Percentiles rank a stretch among this genome's conserved stretches.
These are phyloP conservation scores for Penicillium samsonianum DNA, from an alignment of 495 filamentous ascomycete genomes.

Conservation along the genomic window DNA sequence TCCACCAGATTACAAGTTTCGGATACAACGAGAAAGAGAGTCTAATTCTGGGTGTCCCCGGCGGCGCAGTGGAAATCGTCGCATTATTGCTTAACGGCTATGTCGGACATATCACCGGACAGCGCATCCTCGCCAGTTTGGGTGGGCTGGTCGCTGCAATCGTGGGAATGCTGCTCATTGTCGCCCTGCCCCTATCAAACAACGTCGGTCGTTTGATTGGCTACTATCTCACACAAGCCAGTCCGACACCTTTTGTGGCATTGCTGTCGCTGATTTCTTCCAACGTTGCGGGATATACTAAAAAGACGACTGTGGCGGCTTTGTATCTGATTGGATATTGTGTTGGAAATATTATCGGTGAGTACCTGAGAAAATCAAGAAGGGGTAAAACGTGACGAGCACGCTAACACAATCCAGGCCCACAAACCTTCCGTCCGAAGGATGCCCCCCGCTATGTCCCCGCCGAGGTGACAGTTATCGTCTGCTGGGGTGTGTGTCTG, in stretches of 20 bases:
- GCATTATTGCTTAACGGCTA: slow-evolving; percentile 59
- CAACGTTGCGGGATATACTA: slow-evolving; percentile 71
- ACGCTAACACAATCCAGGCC: slow-evolving; percentile 32
- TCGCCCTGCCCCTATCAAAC: slow-evolving; percentile 61
- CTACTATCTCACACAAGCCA: slow-evolving; percentile 64
- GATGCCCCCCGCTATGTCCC: slow-evolving; percentile 65
- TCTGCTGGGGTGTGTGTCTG: slow-evolving; percentile 60
- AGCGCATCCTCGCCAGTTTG: slow-evolving; percentile 53
- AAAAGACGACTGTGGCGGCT: slow-evolving; percentile 70
- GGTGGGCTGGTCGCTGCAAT: slow-evolving; percentile 41
- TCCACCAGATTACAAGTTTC: slow-evolving; percentile 42
- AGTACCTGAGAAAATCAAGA: slow-evolving; percentile 24
- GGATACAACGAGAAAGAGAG: slow-evolving; percentile 59
- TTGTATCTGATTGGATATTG: slow-evolving; percentile 69
- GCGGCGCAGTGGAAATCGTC: slow-evolving; percentile 66
- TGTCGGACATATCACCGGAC: slow-evolving; percentile 57
- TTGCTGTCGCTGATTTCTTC: slow-evolving; percentile 55
- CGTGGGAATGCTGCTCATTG: slow-evolving; percentile 64
- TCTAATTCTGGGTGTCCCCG: slow-evolving; percentile 66
- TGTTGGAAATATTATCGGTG: slow-evolving; percentile 46
- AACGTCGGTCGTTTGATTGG: slow-evolving; percentile 60
- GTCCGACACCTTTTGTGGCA: slow-evolving; percentile 51
- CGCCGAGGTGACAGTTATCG: slow-evolving; percentile 67
- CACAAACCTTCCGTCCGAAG: slow-evolving; percentile 59
- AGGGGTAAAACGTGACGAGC: not conserved